Evolutionary conservation across 1,284 basidiomycete genomes (phyloP).

Genomic region (Leccinum fuscescens): DNA sequence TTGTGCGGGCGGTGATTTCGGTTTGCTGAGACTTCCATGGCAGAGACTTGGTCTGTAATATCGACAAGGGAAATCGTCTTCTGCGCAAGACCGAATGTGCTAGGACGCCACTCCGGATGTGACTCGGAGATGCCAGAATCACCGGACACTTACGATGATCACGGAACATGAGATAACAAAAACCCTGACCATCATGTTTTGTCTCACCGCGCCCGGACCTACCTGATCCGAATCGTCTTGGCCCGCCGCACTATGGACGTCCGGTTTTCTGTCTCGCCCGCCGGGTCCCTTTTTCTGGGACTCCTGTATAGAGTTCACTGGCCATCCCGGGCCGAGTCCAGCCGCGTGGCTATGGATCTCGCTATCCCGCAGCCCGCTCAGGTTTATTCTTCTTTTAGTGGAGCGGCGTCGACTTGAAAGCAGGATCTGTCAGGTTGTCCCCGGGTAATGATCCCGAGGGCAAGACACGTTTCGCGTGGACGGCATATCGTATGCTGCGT

Average conservation of each 20-base stretch:
- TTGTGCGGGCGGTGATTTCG: background rate
- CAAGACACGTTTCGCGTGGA: constrained; percentile 39
- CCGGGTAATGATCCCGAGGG: constrained; percentile 24
- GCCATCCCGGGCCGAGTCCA: background rate
- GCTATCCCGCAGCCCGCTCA: no score
- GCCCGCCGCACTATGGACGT: no score
- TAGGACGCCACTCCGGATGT: constrained; percentile 40
- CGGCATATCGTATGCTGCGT: constrained; percentile 25
- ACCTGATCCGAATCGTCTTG: background rate
- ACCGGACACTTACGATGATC: background rate
- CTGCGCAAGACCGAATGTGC: constrained; percentile 47
- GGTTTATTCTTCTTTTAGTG: background rate
- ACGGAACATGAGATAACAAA: constrained; percentile 19
- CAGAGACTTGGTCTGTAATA: background rate
- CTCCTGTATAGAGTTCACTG: no score
- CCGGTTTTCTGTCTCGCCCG: no score
- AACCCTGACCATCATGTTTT: constrained; percentile 29
- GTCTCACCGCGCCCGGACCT: constrained; percentile 28
- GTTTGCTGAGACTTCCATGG: background rate
- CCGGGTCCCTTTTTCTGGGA: no score
- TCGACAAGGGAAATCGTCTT: background rate
- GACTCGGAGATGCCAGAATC: no score
- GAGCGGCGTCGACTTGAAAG: constrained; percentile 28
- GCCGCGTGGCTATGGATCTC: background rate
- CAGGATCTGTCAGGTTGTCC: constrained; percentile 38